These are phyloP conservation scores for Trichomonascaceae sp. DNA, from an alignment of 1,139 yeast genomes.

Conservation along the genomic window DNA sequence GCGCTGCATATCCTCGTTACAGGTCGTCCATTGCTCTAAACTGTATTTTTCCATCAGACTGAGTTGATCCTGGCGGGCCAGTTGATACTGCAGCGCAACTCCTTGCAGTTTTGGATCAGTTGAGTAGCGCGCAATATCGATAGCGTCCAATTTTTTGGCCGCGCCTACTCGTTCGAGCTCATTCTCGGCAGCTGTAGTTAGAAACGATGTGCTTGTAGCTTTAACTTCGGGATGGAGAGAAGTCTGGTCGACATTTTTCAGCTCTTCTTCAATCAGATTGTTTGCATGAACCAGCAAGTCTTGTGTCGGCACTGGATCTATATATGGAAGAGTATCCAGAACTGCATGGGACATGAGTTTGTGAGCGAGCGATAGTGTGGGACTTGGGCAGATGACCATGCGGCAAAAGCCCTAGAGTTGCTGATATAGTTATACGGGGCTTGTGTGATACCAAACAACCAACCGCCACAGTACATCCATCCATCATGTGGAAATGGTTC, in stretches of 20 bases:
- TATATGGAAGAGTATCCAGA: background rate
- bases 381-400: no score
- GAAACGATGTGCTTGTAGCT: constrained; percentile 5
- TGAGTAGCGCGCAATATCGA: constrained; percentile 19
- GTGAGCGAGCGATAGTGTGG: no score
- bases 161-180: constrained; percentile 16
- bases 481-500: constrained; percentile 21
- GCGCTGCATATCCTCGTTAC: constrained; percentile 20
- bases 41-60: constrained; percentile 18
- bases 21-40: constrained; percentile 24
- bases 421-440: no score
- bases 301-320: background rate
- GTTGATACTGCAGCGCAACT: constrained; percentile 19
- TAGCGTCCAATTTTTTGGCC: constrained; percentile 17
- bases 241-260: background rate
- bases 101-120: constrained; percentile 9
- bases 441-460: background rate
- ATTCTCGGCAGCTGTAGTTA: constrained; percentile 10
- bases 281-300: background rate
- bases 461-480: no score
- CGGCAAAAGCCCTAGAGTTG: no score
- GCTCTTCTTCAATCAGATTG: background rate
- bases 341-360: no score
- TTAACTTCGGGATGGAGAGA: no score
- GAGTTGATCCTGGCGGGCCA: constrained; percentile 19